phyloP scores from a whole-genome alignment of 2,329 filamentous ascomycete species.

The Aspergillus sp. region DNA sequence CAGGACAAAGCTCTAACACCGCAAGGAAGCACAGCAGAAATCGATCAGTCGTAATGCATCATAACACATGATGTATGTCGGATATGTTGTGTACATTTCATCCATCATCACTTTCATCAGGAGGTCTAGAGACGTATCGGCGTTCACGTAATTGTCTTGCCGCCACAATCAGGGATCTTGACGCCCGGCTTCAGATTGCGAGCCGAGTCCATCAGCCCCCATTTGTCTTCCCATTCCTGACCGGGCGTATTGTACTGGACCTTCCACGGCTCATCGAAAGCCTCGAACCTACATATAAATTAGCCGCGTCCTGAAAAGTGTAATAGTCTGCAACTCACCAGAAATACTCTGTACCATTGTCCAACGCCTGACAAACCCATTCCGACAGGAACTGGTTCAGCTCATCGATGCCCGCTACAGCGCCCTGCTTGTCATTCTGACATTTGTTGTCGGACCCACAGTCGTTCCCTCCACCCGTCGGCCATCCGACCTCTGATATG shows the following conservation, averaged over 20 bases:
- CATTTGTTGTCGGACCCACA: conserved; percentile 67
- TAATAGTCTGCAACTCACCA: conserved; percentile 59
- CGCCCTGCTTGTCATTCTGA: conserved; percentile 56
- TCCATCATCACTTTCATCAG: conserved; percentile 5
- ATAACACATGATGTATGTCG: conserved; percentile 20
- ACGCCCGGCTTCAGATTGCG: conserved; percentile 81
- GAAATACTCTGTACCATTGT: conserved; percentile 87
- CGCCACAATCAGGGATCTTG: conserved; percentile 82
- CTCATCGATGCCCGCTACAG: conserved; percentile 75
- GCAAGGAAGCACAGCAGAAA: conserved; percentile 4
- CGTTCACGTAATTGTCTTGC: conserved; percentile 60
- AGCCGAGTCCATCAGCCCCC: conserved; percentile 85
- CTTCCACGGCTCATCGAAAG: conserved; percentile 98
- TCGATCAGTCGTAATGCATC: conserved; percentile 10
- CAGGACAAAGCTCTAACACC: conserved; percentile 13
- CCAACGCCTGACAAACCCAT: conserved; percentile 79
- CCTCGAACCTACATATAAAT: conserved; percentile 67
- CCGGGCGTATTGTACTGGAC: conserved; percentile 65
- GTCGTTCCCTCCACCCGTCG: conserved; percentile 74
- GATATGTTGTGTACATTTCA: conserved; percentile 19
- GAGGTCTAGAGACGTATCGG: neutral
- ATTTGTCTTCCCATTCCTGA: conserved; percentile 90
- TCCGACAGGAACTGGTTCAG: conserved; percentile 83
- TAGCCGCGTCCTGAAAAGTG: conserved; percentile 9
- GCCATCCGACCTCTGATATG: conserved; percentile 92